These are phyloP conservation scores for Chamaecyparis obtusa DNA, from an alignment of 75 land plant genomes.

Conservation along the genomic window DNA sequence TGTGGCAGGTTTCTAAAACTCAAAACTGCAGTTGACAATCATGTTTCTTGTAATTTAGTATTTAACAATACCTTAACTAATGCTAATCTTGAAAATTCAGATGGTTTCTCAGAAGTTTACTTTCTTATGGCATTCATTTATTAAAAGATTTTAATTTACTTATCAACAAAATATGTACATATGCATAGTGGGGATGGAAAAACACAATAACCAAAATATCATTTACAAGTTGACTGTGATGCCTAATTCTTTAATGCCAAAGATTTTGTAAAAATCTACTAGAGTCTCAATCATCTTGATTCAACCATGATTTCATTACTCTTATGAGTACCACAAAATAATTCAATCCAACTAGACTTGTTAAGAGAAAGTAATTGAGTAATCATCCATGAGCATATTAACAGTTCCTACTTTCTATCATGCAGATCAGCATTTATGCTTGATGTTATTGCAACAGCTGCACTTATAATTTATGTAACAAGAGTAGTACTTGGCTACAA, in stretches of 20 bases:
- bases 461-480: slow-evolving; percentile 64
- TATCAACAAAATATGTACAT: neutral
- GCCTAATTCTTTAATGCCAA: neutral
- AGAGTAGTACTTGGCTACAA: slow-evolving; percentile 90
- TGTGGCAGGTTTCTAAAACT: too few species aligned
- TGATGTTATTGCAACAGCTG: slow-evolving; percentile 75
- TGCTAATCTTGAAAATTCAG: neutral
- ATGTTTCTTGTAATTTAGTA: too few species aligned
- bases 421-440: slow-evolving; percentile 78
- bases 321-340: neutral
- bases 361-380: neutral
- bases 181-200: neutral
- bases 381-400: neutral
- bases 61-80: neutral
- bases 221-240: neutral
- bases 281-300: neutral
- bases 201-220: neutral
- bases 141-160: too few species aligned
- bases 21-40: too few species aligned
- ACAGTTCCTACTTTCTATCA: neutral
- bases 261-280: neutral
- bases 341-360: neutral
- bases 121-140: neutral
- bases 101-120: neutral
- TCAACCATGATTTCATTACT: neutral